Conservation (phyloP, 169 alveolate species). For the Cyclospora cayetanensis region DNA sequence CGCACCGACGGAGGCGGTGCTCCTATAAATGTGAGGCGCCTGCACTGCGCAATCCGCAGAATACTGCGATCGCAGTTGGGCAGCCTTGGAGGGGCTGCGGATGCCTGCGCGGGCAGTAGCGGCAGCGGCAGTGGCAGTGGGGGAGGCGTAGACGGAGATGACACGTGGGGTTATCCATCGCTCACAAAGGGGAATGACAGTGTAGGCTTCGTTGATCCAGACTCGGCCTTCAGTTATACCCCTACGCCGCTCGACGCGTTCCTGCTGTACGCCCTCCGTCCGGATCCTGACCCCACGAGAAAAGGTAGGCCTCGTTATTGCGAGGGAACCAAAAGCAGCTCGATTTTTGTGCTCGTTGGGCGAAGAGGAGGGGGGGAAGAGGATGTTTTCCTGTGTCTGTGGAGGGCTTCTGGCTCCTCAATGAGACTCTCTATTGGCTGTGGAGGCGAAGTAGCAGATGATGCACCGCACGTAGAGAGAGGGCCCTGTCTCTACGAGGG, state of each 20-base stretch:
- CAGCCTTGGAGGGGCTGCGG: background rate
- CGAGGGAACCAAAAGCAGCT: too few relatives aligned
- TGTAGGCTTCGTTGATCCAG: background rate
- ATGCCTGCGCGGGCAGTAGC: background rate
- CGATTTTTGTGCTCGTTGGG: too few relatives aligned
- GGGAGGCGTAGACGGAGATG: background rate
- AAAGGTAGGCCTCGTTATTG: constrained; percentile 77
- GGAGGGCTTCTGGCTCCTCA: too few relatives aligned
- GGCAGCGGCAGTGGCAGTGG: background rate
- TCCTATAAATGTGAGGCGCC: constrained; percentile 53
- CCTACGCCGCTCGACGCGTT: constrained; percentile 76
- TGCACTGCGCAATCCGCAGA: constrained; percentile 44
- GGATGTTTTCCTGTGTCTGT: too few relatives aligned
- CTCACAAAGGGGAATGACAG: background rate
- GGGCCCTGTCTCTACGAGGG: too few relatives aligned
- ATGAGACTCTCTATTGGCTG: too few relatives aligned
- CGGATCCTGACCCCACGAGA: constrained; percentile 83
- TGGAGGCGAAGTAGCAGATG: too few relatives aligned
- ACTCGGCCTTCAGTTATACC: background rate
- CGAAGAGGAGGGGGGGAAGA: too few relatives aligned
- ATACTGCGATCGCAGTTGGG: constrained; percentile 60
- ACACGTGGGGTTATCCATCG: background rate
- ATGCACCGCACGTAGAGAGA: too few relatives aligned
- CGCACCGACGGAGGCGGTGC: background rate
- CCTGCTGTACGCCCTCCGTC: constrained; percentile 81